Evolutionary conservation across 2,329 filamentous ascomycete genomes (phyloP).

Genomic region (Fusarium fracticaudum): DNA sequence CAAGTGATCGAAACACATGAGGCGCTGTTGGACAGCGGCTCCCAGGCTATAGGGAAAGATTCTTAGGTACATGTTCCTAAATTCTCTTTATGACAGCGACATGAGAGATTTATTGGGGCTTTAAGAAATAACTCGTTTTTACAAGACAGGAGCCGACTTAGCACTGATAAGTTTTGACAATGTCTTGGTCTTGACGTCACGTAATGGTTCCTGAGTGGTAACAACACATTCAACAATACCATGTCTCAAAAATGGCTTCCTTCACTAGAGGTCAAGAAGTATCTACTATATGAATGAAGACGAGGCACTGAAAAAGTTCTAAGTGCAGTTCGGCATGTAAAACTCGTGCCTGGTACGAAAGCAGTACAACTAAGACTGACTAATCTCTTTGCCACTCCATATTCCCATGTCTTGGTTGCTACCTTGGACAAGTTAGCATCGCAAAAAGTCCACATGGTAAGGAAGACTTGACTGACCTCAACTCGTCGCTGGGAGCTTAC

Average conservation of each 20-base stretch:
- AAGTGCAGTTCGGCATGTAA: too few species aligned
- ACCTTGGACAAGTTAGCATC: neutral
- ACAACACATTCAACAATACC: neutral
- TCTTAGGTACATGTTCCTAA: too few species aligned
- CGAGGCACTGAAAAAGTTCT: neutral
- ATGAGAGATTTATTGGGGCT: too few species aligned
- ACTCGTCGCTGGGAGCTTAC: neutral
- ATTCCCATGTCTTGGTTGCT: neutral
- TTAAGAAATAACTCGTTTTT: too few species aligned
- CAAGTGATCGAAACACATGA: too few species aligned
- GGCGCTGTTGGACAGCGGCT: too few species aligned
- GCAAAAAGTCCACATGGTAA: too few species aligned
- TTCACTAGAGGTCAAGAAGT: rapidly evolving
- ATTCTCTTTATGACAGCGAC: too few species aligned
- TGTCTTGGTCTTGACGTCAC: rapidly evolving
- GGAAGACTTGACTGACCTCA: neutral
- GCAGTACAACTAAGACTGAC: neutral
- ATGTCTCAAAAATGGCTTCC: neutral
- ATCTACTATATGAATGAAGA: neutral
- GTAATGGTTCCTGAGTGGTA: neutral
- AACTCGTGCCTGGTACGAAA: too few species aligned
- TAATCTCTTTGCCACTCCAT: neutral
- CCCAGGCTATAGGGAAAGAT: too few species aligned
- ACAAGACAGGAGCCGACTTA: too few species aligned
- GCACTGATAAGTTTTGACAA: too few species aligned